These are phyloP conservation scores for Zygotorulaspora florentina DNA, from an alignment of 805 yeast species.

Conservation along the genomic window DNA sequence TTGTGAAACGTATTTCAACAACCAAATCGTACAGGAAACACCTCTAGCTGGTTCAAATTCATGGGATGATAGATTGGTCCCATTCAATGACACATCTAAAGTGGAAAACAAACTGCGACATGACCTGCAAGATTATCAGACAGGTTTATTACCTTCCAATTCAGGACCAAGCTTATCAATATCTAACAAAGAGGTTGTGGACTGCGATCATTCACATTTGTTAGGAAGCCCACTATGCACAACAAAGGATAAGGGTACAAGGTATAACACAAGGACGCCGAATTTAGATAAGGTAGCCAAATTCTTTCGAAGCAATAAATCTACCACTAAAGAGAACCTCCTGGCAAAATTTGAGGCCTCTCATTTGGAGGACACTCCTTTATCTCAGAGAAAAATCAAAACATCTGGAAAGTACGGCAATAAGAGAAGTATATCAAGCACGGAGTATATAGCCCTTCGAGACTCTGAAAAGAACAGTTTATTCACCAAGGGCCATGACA, in stretches of 20 bases:
- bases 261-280: constrained; percentile 25
- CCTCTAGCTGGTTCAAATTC: constrained; percentile 11
- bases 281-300: constrained; percentile 25
- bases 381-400: constrained; percentile 9
- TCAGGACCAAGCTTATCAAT: neutral
- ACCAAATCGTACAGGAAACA: constrained; percentile 15
- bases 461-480: neutral
- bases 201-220: neutral
- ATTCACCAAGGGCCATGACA: neutral
- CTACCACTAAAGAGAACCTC: constrained; percentile 15
- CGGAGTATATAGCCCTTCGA: constrained; percentile 1
- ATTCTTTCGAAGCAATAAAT: constrained; percentile 20
- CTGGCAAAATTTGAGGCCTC: constrained; percentile 12
- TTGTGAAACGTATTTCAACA: constrained; percentile 2
- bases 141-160: neutral
- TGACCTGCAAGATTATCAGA: neutral
- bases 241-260: neutral
- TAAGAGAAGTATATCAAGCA: constrained; percentile 1
- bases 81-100: constrained; percentile 1
- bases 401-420: neutral
- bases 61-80: neutral
- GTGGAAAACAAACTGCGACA: neutral
- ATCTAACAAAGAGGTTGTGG: neutral
- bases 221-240: neutral
- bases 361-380: constrained; percentile 19